These are phyloP conservation scores for Caryopteris hybrid DNA, from an alignment of 305 asterid species.

Conservation along the genomic window DNA sequence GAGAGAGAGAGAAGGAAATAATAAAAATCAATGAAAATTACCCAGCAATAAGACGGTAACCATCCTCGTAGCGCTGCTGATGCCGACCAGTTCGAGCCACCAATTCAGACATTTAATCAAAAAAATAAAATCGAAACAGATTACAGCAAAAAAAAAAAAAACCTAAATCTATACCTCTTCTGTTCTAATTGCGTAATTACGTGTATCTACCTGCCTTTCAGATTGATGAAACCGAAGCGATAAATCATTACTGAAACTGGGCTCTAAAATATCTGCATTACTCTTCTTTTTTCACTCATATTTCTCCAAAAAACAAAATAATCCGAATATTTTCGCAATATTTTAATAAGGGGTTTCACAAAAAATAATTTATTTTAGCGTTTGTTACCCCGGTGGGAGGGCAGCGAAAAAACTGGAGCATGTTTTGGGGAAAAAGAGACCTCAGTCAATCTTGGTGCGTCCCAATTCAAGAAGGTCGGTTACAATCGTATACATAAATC, in stretches of 20 bases:
- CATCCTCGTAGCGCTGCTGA: slow-evolving; percentile 65
- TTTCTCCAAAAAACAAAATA: neutral
- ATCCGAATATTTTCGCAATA: slow-evolving; percentile 1
- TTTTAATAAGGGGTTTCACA: neutral
- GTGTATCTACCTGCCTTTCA: slow-evolving; percentile 18
- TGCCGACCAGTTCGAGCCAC: slow-evolving; percentile 73
- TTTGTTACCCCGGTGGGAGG: slow-evolving; percentile 11
- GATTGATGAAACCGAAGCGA: slow-evolving; percentile 21
- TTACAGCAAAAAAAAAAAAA: slow-evolving; percentile 4
- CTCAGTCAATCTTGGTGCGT: slow-evolving; percentile 24
- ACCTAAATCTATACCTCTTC: slow-evolving; percentile 13
- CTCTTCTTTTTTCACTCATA: slow-evolving; percentile 9
- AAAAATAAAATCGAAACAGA: slow-evolving; percentile 11
- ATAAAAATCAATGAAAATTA: neutral
- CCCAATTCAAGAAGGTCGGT: slow-evolving; percentile 19
- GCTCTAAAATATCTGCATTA: slow-evolving; percentile 27
- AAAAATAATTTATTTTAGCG: neutral
- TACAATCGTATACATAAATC: too few relatives aligned
- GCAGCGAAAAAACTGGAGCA: slow-evolving; percentile 9
- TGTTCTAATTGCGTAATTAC: slow-evolving; percentile 1
- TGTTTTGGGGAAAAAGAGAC: neutral
- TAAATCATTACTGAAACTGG: slow-evolving; percentile 16
- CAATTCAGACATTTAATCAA: slow-evolving; percentile 50
- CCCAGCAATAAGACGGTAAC: slow-evolving; percentile 66
- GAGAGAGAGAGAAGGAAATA: too few relatives aligned